phyloP scores from a whole-genome alignment of 441 rosid genomes.

The Corymbia citriodora region DNA sequence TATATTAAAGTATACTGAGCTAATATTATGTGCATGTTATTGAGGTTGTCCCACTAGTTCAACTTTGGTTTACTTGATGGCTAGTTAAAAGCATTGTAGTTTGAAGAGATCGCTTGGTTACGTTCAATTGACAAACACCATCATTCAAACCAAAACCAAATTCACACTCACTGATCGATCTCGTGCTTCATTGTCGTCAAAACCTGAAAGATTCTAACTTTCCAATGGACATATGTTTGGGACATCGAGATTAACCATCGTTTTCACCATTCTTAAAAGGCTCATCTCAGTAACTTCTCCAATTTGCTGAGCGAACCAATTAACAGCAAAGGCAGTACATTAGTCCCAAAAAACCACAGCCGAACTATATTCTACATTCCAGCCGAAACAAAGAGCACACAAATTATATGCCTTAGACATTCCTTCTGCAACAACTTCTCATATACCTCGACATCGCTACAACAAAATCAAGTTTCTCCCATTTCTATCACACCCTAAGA shows the following conservation, averaged over 20 bases:
- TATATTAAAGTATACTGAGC: background rate
- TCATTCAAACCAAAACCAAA: background rate
- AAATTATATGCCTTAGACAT: background rate
- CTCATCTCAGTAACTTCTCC: background rate
- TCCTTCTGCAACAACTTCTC: background rate
- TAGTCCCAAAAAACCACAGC: background rate
- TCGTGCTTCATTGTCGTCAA: rapidly evolving
- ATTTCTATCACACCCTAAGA: background rate
- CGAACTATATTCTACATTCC: background rate
- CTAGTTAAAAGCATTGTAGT: background rate
- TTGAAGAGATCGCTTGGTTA: background rate
- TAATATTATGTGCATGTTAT: rapidly evolving
- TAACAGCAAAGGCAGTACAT: background rate
- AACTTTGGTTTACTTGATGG: background rate
- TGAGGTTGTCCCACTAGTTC: background rate
- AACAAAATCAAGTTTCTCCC: background rate
- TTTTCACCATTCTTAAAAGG: background rate
- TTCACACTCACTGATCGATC: rapidly evolving
- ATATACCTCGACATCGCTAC: background rate
- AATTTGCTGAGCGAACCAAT: background rate
- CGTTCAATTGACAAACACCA: background rate
- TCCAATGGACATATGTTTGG: background rate
- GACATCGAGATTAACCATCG: background rate
- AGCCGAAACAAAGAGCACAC: background rate
- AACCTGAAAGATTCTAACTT: background rate